Base-by-base conservation (phyloP, 371 early-diverging fungal species). In the Actinomucor elegans region DNA sequence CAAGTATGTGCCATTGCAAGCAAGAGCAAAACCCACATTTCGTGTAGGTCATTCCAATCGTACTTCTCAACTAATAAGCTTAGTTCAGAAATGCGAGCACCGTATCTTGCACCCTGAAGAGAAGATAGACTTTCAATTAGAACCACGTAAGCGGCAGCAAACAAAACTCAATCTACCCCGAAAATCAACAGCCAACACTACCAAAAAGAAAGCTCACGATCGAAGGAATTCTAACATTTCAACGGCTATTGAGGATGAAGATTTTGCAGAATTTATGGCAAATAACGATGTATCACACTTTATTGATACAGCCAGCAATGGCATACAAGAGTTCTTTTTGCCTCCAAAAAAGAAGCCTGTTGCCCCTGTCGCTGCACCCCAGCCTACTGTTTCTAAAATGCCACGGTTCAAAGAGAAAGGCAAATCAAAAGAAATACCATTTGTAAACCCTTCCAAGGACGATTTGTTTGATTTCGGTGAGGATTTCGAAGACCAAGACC, bases 71-170 rank as follows among this genome's bases (percentile, higher is more conserved):
- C 61, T 73, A 44, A 48, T 59, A 1, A 1, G 48, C 0, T 17
- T 66, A 0, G 49, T 73, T 0, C 26, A 52, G 12, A 61, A 58
- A 12, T 69, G 73, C 49, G 74, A 77, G 36, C 52, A 64, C n/a
- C 71, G 62, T 8, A 69, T 69, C 12, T 21, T 73, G 11, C 26
- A 67, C 14, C 64, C 60, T 0, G 45, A 45, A 21, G 41, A 59
- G 21, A 28, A 54, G 4, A 14, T 44, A 4, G 2, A 8, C 1
- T 32, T 26, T 11, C 18, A 20, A 2, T 23, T 42, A 17, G 26
- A 41, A 5, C 43, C 43, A 9, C n/a, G n/a, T n/a, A n/a, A n/a
- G n/a, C n/a, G n/a, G n/a, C 23, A 37, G 15, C 41, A 45, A 41
- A 52, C 51, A 7, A 5, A 38, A 5, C 15, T 59, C 7, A 14